phyloP scores from a whole-genome alignment of 208 protist genomes.

The Angomonas deanei region DNA sequence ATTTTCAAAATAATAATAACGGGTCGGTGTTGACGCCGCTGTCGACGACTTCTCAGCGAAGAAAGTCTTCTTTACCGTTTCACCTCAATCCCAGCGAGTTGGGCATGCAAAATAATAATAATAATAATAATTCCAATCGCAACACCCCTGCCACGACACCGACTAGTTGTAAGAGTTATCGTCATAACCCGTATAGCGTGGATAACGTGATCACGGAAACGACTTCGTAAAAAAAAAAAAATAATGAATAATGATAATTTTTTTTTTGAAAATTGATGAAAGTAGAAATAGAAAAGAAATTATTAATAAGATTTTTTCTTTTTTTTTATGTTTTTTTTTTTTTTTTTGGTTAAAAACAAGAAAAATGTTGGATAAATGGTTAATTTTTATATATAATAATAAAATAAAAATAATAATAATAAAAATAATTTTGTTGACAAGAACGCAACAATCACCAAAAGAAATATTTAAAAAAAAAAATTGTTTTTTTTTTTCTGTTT shows the following conservation, averaged over 20 bases:
- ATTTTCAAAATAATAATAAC: constrained; percentile 2
- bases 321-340: constrained; percentile 5
- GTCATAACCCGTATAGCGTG: neutral
- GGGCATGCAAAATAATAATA: neutral
- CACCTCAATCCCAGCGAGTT: neutral
- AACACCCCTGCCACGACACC: neutral
- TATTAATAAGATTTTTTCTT: neutral
- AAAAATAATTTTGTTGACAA: neutral
- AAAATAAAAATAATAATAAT: neutral
- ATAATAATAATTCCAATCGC: neutral
- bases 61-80: neutral
- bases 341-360: constrained; percentile 7
- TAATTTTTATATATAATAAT: constrained; percentile 2
- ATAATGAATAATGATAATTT: no score
- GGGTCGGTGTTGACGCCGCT: neutral
- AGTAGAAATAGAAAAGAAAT: neutral
- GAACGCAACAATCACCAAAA: neutral
- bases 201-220: neutral
- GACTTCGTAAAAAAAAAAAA: neutral
- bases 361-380: no score
- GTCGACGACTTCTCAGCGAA: neutral
- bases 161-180: neutral
- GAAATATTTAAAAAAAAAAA: neutral
- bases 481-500: constrained; percentile 5
- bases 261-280: no score